Evolutionary conservation across 257 asterid genomes (phyloP).

Genomic region (Fraxinus pennsylvanica): DNA sequence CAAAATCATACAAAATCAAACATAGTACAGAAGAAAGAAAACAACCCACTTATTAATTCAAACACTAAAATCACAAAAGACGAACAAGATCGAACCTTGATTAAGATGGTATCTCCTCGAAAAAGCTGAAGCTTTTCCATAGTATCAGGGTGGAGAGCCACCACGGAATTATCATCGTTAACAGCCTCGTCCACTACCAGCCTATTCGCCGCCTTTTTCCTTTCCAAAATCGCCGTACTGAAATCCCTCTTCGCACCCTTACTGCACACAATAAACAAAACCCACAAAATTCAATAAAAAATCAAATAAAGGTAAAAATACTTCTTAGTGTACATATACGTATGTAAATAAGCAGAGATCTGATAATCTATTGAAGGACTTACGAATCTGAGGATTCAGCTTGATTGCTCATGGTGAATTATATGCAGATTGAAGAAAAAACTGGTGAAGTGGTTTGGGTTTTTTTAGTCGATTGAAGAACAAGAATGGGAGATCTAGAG

Average conservation of each 20-base stretch:
- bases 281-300: neutral
- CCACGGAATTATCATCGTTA: constrained; percentile 39
- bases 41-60: neutral
- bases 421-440: neutral
- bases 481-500: neutral
- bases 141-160: constrained; percentile 38
- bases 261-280: constrained; percentile 19
- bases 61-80: neutral
- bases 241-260: constrained; percentile 38
- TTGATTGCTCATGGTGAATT: constrained; percentile 26
- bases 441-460: neutral
- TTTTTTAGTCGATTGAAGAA: neutral
- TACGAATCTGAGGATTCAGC: constrained; percentile 29
- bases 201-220: constrained; percentile 35
- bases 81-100: constrained; percentile 26
- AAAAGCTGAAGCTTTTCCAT: constrained; percentile 44
- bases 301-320: neutral
- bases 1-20: too few species aligned
- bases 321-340: neutral
- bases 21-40: neutral
- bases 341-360: neutral
- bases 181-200: constrained; percentile 35
- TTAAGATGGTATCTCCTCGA: constrained; percentile 37
- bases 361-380: neutral
- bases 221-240: constrained; percentile 38